Percentiles rank a stretch among this genome's conserved stretches.
These are phyloP conservation scores for Fusarium poae DNA, from an alignment of 2,329 filamentous ascomycete species.

Conservation along the genomic window DNA sequence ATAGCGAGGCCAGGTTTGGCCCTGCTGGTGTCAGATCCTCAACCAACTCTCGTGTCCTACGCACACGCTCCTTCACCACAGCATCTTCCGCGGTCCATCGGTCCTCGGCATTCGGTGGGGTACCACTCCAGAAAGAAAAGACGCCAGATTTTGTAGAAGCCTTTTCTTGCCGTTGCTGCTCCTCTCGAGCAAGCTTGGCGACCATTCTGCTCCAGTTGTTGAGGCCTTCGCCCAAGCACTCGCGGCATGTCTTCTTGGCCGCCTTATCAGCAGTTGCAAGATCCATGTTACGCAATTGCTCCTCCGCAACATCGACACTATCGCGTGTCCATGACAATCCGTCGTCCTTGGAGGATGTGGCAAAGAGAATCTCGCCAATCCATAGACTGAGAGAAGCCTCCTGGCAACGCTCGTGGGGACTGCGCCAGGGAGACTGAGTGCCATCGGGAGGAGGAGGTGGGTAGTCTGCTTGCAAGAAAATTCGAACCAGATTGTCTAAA, in stretches of 20 bases:
- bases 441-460: conserved; percentile 79
- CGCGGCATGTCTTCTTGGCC: conserved; percentile 71
- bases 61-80: conserved; percentile 65
- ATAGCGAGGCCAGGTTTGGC: conserved; percentile 53
- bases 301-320: conserved; percentile 83
- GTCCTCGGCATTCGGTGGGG: conserved; percentile 54
- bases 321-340: conserved; percentile 92
- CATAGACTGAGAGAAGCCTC: conserved; percentile 90
- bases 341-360: conserved; percentile 70
- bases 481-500: conserved; percentile 42
- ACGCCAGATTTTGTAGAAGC: conserved; percentile 45
- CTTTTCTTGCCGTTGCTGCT: conserved; percentile 58
- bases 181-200: conserved; percentile 68
- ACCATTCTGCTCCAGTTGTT: conserved; percentile 90
- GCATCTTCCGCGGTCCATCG: conserved; percentile 68
- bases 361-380: conserved; percentile 93
- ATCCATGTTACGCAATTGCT: conserved; percentile 66
- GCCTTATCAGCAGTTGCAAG: conserved; percentile 44
- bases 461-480: conserved; percentile 68
- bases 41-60: conserved; percentile 65
- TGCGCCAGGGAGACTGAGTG: conserved; percentile 73
- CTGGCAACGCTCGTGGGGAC: conserved; percentile 77
- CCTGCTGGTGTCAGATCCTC: conserved; percentile 61
- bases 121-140: conserved; percentile 56
- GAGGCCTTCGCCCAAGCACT: conserved; percentile 82